A percentile compares a stretch with the other conserved stretches of the same genome.
Conservation (phyloP, 306 rosid genomes). For the Vigna radiata region DNA sequence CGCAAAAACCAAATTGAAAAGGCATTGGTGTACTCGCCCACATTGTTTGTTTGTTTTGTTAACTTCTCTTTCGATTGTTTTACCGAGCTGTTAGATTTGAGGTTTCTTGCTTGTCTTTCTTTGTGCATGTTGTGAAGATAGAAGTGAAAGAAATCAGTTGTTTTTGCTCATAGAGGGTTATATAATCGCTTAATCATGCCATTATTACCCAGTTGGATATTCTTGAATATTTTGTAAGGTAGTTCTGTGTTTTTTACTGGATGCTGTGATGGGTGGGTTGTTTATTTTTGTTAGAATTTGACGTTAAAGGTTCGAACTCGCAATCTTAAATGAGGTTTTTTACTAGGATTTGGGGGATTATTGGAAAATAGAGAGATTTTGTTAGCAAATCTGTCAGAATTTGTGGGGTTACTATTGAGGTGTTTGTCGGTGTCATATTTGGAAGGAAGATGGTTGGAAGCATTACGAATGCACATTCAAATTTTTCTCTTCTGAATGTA, state of each 20-base stretch:
- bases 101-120: not conserved
- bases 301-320: constrained; percentile 32
- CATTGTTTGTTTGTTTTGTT: constrained; percentile 26
- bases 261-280: constrained; percentile 19
- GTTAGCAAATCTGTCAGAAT: not conserved
- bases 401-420: not conserved
- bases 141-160: constrained; percentile 24
- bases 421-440: constrained; percentile 4
- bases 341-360: constrained; percentile 21
- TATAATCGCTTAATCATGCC: constrained; percentile 6
- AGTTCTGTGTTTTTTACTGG: not conserved
- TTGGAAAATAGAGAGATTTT: not conserved
- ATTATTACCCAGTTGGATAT: constrained; percentile 13
- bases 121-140: constrained; percentile 3
- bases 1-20: constrained; percentile 23
- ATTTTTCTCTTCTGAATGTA: constrained; percentile 56
- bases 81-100: constrained; percentile 22
- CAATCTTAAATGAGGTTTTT: constrained; percentile 20
- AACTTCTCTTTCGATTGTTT: constrained; percentile 31
- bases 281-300: constrained; percentile 15
- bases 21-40: constrained; percentile 37
- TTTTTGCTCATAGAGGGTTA: not conserved
- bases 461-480: constrained; percentile 45
- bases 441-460: constrained; percentile 58
- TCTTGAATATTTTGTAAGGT: constrained; percentile 27